Evolutionary conservation across 2,329 filamentous ascomycete species (phyloP).

Genomic region (Diaporthe vaccinii): DNA sequence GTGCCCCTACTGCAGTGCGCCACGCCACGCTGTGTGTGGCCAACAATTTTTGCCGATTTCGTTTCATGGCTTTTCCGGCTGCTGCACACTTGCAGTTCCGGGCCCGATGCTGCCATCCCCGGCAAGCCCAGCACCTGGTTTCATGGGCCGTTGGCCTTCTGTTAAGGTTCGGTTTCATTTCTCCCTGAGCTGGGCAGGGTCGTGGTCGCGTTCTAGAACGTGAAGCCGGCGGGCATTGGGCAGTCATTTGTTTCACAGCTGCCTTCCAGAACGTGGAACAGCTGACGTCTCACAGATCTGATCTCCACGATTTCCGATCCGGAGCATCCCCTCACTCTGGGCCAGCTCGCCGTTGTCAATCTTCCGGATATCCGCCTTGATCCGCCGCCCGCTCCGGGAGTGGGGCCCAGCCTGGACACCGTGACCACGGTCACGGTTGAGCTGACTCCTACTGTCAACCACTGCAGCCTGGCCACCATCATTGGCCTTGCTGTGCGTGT

Average conservation of each 20-base stretch:
- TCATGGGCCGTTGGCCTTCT: slow-evolving; percentile 11
- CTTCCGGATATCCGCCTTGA: slow-evolving; percentile 91
- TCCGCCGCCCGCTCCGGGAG: slow-evolving; percentile 71
- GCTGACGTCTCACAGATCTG: slow-evolving; percentile 75
- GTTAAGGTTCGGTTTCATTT: slow-evolving; percentile 21
- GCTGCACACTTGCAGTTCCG: slow-evolving; percentile 5
- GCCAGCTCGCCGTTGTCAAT: slow-evolving; percentile 93
- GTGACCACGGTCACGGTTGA: slow-evolving; percentile 85
- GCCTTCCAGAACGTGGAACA: slow-evolving; percentile 44
- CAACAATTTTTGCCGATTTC: slow-evolving; percentile 7
- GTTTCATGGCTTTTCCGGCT: slow-evolving; percentile 29
- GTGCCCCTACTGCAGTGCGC: slow-evolving; percentile 9
- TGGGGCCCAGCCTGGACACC: slow-evolving; percentile 63
- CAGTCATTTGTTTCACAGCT: slow-evolving; percentile 21
- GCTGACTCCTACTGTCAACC: slow-evolving; percentile 95
- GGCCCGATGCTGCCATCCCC: slow-evolving; percentile 1
- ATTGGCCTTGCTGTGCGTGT: slow-evolving; percentile 95
- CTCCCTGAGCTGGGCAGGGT: slow-evolving; percentile 15
- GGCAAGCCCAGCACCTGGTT: slow-evolving; percentile 16
- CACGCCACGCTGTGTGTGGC: slow-evolving; percentile 3
- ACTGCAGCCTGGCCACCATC: slow-evolving; percentile 96
- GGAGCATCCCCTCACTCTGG: slow-evolving; percentile 94
- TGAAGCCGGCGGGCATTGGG: slow-evolving; percentile 1
- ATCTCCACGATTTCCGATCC: slow-evolving; percentile 96
- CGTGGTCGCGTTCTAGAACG: slow-evolving; percentile 22